These are phyloP conservation scores for Linum tenue DNA, from an alignment of 345 rosid species.

Conservation along the genomic window DNA sequence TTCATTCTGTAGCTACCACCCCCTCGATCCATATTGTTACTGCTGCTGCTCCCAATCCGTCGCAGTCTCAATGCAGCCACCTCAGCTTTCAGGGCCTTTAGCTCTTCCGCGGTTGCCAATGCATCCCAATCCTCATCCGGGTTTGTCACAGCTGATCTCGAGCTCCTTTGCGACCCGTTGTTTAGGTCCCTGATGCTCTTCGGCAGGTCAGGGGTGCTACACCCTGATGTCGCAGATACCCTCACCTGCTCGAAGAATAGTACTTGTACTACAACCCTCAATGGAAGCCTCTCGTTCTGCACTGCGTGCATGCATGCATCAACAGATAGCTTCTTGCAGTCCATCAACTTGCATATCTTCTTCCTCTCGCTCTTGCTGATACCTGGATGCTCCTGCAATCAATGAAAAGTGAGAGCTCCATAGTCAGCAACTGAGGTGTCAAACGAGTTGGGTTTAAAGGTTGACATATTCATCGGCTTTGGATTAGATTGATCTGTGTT, in stretches of 20 bases:
- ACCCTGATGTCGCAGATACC: conserved; percentile 60
- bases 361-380: conserved; percentile 75
- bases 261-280: conserved; percentile 71
- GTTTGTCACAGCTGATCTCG: conserved; percentile 55
- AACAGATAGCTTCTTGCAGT: conserved; percentile 72
- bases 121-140: conserved; percentile 84
- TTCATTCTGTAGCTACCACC: conserved; percentile 47
- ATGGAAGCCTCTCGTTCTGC: conserved; percentile 73
- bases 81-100: conserved; percentile 56
- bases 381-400: conserved; percentile 56
- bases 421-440: neutral
- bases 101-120: conserved; percentile 61
- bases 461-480: too few species aligned
- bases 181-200: conserved; percentile 45
- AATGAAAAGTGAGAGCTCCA: neutral
- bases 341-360: conserved; percentile 79
- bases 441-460: neutral
- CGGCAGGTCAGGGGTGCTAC: conserved; percentile 76
- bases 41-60: conserved; percentile 31
- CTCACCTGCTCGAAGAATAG: conserved; percentile 81
- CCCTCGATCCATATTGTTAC: conserved; percentile 29
- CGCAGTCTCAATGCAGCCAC: conserved; percentile 47
- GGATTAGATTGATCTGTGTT: too few species aligned
- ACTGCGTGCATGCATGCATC: conserved; percentile 83
- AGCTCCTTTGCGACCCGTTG: conserved; percentile 47